Evolutionary conservation across 768 basidiomycete species (phyloP).

Genomic region (Leccinum boreale): DNA sequence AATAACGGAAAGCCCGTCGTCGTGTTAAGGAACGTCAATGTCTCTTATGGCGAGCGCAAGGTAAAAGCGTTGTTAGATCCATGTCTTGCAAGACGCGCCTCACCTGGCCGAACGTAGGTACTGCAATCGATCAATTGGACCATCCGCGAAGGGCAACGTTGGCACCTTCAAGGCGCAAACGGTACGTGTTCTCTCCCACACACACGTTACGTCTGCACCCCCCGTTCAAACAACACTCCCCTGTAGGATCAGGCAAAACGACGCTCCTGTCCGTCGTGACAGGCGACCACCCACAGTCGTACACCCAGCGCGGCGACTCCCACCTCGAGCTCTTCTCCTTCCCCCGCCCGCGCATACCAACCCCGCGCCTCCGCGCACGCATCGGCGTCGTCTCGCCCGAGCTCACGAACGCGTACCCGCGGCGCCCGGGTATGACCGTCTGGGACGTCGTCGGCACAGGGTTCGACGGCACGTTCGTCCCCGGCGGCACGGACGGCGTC

Average conservation of each 20-base stretch:
- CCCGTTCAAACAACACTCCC: neutral
- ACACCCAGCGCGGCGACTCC: constrained; percentile 52
- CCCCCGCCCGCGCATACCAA: constrained; percentile 65
- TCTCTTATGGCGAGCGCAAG: constrained; percentile 65
- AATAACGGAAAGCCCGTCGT: constrained; percentile 44
- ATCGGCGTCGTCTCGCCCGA: constrained; percentile 89
- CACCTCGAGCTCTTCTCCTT: constrained; percentile 56
- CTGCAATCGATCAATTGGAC: constrained; percentile 80
- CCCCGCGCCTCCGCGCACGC: constrained; percentile 57
- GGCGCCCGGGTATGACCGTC: constrained; percentile 62
- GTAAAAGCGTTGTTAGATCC: constrained; percentile 29
- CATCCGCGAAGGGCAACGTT: constrained; percentile 76
- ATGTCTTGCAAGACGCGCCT: neutral
- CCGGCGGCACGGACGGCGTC: constrained; percentile 41
- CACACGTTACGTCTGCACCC: neutral
- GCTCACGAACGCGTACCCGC: constrained; percentile 86
- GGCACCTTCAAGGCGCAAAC: constrained; percentile 89
- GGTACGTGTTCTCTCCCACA: constrained; percentile 41
- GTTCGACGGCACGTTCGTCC: constrained; percentile 81
- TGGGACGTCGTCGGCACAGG: constrained; percentile 85
- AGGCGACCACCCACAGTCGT: constrained; percentile 95
- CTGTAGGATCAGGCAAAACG: constrained; percentile 87
- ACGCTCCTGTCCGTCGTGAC: constrained; percentile 87
- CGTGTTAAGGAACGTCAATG: constrained; percentile 61
- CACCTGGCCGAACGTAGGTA: constrained; percentile 43